Conservation (phyloP, 1,284 basidiomycete genomes). For the Ceratobasidium sp. region DNA sequence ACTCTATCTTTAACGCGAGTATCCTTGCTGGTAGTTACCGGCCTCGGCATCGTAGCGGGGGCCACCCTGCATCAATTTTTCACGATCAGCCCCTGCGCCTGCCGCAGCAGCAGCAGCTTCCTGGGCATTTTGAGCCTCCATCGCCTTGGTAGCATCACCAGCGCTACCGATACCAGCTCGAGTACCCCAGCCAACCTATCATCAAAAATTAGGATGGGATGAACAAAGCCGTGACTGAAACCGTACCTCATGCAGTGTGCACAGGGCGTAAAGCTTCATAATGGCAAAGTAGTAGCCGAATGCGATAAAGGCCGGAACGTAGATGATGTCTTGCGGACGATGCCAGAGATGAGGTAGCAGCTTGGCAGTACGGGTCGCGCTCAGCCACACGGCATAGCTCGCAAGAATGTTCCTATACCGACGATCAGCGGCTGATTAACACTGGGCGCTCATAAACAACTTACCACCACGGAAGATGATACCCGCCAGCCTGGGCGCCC, state of each 20-base stretch:
- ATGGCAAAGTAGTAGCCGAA: constrained; percentile 90
- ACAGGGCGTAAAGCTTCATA: constrained; percentile 87
- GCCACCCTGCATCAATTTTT: constrained; percentile 38
- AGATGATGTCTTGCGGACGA: constrained; percentile 84
- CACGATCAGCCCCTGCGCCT: constrained; percentile 26
- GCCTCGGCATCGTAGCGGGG: constrained; percentile 34
- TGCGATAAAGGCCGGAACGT: constrained; percentile 90
- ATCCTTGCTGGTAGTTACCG: constrained; percentile 30
- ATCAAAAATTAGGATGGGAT: constrained; percentile 4
- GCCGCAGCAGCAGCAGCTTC: constrained; percentile 15
- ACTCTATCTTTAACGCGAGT: constrained; percentile 33
- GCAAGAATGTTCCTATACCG: constrained; percentile 74
- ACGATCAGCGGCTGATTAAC: constrained; percentile 34
- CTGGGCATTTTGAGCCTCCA: constrained; percentile 53
- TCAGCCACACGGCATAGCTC: constrained; percentile 82
- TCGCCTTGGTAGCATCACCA: constrained; percentile 73
- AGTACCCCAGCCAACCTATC: constrained; percentile 88
- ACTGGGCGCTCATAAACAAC: constrained; percentile 52
- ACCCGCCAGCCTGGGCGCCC: constrained; percentile 75
- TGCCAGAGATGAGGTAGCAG: constrained; percentile 89
- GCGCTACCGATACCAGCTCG: constrained; percentile 88
- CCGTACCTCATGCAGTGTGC: constrained; percentile 79
- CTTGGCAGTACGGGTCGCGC: constrained; percentile 85
- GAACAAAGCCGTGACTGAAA: constrained; percentile 41
- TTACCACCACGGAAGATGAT: constrained; percentile 90